These are phyloP conservation scores for Ceriops zippeliana DNA, from an alignment of 345 rosid genomes.

Conservation along the genomic window DNA sequence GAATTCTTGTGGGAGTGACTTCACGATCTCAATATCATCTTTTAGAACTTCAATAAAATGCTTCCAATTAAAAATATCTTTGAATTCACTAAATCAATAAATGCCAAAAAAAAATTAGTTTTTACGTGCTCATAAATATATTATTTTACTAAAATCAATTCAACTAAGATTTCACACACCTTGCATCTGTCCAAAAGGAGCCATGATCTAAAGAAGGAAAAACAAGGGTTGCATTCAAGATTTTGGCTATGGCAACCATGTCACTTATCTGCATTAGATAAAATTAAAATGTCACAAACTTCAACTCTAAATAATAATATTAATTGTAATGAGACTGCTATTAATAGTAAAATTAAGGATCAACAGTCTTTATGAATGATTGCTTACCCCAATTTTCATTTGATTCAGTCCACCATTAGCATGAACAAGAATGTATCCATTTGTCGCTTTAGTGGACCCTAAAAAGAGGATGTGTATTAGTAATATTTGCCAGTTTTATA, in stretches of 20 bases:
- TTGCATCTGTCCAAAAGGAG: conserved; percentile 78
- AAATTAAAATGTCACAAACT: too few relatives aligned
- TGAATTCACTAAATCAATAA: conserved; percentile 44
- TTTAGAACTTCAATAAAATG: conserved; percentile 51
- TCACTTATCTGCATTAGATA: conserved; percentile 49
- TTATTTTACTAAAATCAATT: too few relatives aligned
- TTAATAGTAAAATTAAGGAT: background rate
- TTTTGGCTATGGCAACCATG: conserved; percentile 68
- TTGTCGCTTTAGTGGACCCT: conserved; percentile 20
- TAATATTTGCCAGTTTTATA: too few relatives aligned
- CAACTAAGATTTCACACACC: conserved; percentile 28
- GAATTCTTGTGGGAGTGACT: conserved; percentile 41
- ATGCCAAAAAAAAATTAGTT: background rate
- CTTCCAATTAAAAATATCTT: conserved; percentile 65
- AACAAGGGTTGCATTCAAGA: conserved; percentile 71
- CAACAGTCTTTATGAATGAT: background rate
- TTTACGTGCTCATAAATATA: too few relatives aligned
- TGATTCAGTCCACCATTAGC: conserved; percentile 90
- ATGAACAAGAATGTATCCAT: conserved; percentile 62
- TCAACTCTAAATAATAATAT: background rate
- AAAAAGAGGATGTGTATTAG: background rate
- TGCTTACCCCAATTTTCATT: conserved; percentile 72
- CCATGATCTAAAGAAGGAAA: conserved; percentile 63
- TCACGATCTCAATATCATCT: conserved; percentile 53
- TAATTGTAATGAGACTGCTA: background rate